Evolutionary conservation across 129 eudicot species (phyloP).

Genomic region (Lactuca sativa): DNA sequence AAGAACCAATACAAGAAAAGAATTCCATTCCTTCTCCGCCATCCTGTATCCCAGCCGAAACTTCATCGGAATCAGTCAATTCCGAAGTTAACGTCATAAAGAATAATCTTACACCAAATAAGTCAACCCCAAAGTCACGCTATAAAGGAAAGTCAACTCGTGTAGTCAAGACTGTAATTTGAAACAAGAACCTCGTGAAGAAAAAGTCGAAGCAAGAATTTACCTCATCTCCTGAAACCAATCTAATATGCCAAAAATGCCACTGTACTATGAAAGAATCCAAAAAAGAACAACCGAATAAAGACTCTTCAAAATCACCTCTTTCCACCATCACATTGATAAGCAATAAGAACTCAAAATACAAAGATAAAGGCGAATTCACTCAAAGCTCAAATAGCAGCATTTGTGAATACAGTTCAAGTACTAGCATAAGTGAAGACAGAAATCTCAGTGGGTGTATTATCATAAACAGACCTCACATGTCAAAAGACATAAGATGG

Average conservation of each 20-base stretch:
- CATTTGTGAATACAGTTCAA: constrained; percentile 77
- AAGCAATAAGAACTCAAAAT: constrained; percentile 39
- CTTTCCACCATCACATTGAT: constrained; percentile 28
- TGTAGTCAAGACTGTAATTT: constrained; percentile 54
- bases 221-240: constrained; percentile 27
- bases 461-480: constrained; percentile 73
- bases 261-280: constrained; percentile 60
- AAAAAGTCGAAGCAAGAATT: constrained; percentile 56
- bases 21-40: constrained; percentile 34
- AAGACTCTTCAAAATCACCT: constrained; percentile 35
- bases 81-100: constrained; percentile 35
- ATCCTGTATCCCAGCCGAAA: constrained; percentile 20
- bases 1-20: constrained; percentile 36
- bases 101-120: constrained; percentile 31
- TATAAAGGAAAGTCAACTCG: constrained; percentile 50
- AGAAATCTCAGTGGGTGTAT: constrained; percentile 74
- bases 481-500: constrained; percentile 91
- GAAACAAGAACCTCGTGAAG: constrained; percentile 49
- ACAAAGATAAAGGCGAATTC: constrained; percentile 60
- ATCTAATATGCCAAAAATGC: constrained; percentile 76
- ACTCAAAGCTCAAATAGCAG: constrained; percentile 91
- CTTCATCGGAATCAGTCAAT: constrained; percentile 31
- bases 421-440: constrained; percentile 87
- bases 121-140: constrained; percentile 45
- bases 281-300: constrained; percentile 18